Percentiles rank a stretch among this genome's conserved stretches.
Evolutionary conservation across 2,329 filamentous ascomycete species (phyloP).

Genomic region (Aspergillus tanneri): DNA sequence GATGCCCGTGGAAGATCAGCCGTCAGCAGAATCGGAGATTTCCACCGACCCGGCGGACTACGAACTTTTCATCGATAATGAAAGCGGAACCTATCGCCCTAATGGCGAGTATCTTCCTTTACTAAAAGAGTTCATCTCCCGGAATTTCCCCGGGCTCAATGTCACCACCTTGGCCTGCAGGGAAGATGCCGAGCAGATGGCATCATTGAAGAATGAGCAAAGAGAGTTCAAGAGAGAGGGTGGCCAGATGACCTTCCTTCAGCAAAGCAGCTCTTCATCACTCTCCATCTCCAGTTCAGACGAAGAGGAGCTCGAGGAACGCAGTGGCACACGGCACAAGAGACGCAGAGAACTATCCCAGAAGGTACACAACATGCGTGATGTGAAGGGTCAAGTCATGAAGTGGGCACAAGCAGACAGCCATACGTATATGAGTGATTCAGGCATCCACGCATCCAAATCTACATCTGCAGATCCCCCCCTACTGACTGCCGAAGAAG

Average conservation of each 20-base stretch:
- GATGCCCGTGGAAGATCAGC: conserved; percentile 29
- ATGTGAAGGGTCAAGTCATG: conserved; percentile 38
- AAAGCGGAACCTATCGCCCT: conserved; percentile 88
- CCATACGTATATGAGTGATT: conserved; percentile 10
- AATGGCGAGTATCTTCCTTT: conserved; percentile 72
- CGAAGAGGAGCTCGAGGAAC: conserved; percentile 56
- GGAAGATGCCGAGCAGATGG: conserved; percentile 68
- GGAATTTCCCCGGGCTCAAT: conserved; percentile 74
- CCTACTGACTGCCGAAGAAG: background rate
- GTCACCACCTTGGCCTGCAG: conserved; percentile 72
- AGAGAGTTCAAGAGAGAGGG: conserved; percentile 68
- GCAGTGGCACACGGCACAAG: conserved; percentile 24
- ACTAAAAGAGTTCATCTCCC: conserved; percentile 67
- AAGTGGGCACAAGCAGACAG: conserved; percentile 36
- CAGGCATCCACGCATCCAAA: background rate
- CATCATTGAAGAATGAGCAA: conserved; percentile 74
- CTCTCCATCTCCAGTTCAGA: conserved; percentile 57
- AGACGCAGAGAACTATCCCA: conserved; percentile 29
- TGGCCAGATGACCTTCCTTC: conserved; percentile 56
- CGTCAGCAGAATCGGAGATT: conserved; percentile 43
- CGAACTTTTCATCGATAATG: conserved; percentile 91
- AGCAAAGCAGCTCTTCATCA: conserved; percentile 48
- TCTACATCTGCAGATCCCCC: background rate
- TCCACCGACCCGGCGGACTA: conserved; percentile 63
- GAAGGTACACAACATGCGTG: conserved; percentile 38